Conservation (phyloP, 495 filamentous ascomycete genomes). For the Tuber calosporum region DNA sequence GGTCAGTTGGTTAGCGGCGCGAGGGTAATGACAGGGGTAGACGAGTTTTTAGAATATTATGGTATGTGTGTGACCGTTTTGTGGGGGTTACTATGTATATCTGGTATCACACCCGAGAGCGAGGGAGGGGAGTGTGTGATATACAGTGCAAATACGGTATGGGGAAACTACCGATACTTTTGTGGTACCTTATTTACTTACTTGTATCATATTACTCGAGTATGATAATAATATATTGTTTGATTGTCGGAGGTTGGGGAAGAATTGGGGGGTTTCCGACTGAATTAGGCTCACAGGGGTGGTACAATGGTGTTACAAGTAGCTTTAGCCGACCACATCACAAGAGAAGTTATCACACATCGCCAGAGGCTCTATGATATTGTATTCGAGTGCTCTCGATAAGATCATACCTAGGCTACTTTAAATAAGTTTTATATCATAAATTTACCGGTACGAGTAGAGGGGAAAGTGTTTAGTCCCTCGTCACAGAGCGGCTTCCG, state of each 20-base stretch:
- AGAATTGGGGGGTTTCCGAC: background rate
- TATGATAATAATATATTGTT: too few relatives aligned
- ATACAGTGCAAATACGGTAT: too few relatives aligned
- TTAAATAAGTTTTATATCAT: too few relatives aligned
- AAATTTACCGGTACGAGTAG: too few relatives aligned
- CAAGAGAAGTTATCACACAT: background rate
- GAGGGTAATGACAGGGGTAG: background rate
- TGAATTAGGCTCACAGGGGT: slow-evolving; percentile 2
- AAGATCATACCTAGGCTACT: too few relatives aligned
- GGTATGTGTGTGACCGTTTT: background rate
- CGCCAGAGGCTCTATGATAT: background rate
- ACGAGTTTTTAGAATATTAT: background rate
- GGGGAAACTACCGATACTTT: background rate
- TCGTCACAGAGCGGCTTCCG: too few relatives aligned
- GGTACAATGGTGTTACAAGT: background rate
- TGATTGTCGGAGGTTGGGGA: background rate
- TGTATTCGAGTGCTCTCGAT: too few relatives aligned
- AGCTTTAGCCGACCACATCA: background rate
- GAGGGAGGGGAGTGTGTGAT: background rate
- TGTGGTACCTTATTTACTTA: background rate
- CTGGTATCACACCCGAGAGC: background rate
- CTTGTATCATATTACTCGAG: background rate
- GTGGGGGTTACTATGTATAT: background rate
- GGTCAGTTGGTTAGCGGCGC: background rate
- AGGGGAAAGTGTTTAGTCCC: too few relatives aligned